Conservation (phyloP, 345 rosid species). For the Euphorbia lathyris region DNA sequence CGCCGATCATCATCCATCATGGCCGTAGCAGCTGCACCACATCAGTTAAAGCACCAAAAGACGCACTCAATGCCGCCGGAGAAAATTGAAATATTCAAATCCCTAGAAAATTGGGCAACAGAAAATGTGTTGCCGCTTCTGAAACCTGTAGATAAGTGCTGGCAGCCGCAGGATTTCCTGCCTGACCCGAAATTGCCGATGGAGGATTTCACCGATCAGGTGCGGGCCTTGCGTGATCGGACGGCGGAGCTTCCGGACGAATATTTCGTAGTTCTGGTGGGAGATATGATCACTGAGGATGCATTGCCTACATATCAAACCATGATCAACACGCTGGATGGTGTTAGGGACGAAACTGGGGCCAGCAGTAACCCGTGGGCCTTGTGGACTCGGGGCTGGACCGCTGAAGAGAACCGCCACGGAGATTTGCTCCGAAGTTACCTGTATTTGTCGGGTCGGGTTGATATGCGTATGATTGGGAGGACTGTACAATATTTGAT, state of each 20-base stretch:
- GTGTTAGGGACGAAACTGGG: conserved; percentile 72
- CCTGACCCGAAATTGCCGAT: conserved; percentile 43
- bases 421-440: conserved; percentile 59
- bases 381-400: conserved; percentile 66
- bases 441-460: conserved; percentile 72
- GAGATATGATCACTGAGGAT: conserved; percentile 86
- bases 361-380: conserved; percentile 75
- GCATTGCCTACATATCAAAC: conserved; percentile 76
- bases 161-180: conserved; percentile 60
- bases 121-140: conserved; percentile 50
- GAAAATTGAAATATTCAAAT: conserved; percentile 56
- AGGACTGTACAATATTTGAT: conserved; percentile 60
- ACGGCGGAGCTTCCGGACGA: conserved; percentile 59
- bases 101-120: conserved; percentile 61
- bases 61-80: conserved; percentile 66
- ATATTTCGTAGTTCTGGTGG: conserved; percentile 68
- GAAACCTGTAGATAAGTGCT: conserved; percentile 68
- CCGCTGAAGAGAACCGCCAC: conserved; percentile 78
- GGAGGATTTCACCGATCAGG: conserved; percentile 53
- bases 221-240: conserved; percentile 49
- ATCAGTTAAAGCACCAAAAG: conserved; percentile 26
- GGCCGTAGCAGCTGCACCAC: conserved; percentile 36
- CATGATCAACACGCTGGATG: conserved; percentile 70
- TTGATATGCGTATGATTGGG: conserved; percentile 66
- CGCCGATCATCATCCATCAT: conserved; percentile 6